phyloP scores from a whole-genome alignment of 2,329 filamentous ascomycete genomes.

The Venturia asperata region DNA sequence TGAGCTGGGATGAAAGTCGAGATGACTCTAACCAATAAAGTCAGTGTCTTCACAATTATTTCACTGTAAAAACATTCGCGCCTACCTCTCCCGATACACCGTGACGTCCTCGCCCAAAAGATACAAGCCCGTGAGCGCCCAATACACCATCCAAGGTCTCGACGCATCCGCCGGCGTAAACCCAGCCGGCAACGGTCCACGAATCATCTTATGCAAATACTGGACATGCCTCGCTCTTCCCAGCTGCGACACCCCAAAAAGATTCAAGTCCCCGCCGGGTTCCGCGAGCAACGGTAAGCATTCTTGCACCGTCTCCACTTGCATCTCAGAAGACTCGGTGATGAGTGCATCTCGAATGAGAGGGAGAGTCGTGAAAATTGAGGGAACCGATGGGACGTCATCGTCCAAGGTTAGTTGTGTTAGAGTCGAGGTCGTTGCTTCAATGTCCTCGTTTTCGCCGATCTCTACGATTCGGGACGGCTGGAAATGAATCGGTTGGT shows the following conservation, averaged over 20 bases:
- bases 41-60: not conserved
- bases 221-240: slow-evolving; percentile 53
- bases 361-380: slow-evolving; percentile 14
- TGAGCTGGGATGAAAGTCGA: slow-evolving; percentile 75
- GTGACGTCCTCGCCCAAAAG: slow-evolving; percentile 68
- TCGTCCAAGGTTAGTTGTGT: slow-evolving; percentile 1
- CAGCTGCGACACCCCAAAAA: slow-evolving; percentile 67
- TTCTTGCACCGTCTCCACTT: slow-evolving; percentile 60
- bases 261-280: slow-evolving; percentile 42
- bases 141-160: slow-evolving; percentile 91
- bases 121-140: slow-evolving; percentile 70
- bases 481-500: not conserved
- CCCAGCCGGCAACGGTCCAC: slow-evolving; percentile 53
- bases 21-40: slow-evolving; percentile 45
- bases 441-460: not conserved
- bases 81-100: slow-evolving; percentile 56
- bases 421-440: not conserved
- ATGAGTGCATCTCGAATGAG: slow-evolving; percentile 16
- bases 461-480: slow-evolving; percentile 11
- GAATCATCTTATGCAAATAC: slow-evolving; percentile 53
- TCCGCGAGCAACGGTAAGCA: slow-evolving; percentile 60
- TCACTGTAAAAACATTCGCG: slow-evolving; percentile 20
- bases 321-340: slow-evolving; percentile 61
- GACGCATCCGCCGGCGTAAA: slow-evolving; percentile 78
- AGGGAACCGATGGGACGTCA: not conserved